Evolutionary conservation across 306 rosid genomes (phyloP), one percentile per base, ranked within the genome.

Genomic region (Lupinus albus): DNA sequence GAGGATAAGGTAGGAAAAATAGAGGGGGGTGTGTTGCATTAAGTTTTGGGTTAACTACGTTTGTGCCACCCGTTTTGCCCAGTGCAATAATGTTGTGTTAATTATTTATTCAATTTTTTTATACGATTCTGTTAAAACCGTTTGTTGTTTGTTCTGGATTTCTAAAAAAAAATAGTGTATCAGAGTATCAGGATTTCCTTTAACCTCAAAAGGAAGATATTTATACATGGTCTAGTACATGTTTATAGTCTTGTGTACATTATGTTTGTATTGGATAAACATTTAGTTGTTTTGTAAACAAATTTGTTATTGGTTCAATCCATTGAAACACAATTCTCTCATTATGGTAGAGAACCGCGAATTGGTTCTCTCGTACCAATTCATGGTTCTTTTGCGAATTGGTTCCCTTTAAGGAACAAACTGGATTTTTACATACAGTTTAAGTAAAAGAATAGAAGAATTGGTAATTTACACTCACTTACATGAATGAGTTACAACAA

Each of bases 1-100:
- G 55, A 51, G 70, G 35, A 33, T 50, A 36, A 63, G 41, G 44
- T 69, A 61, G 51, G 44, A 10, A 16, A 49, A 32, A 44, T 6
- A 48, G n/a, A 52, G 54, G 66, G n/a, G 67, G 66, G n/a, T n/a
- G n/a, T n/a, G n/a, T n/a, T n/a, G n/a, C 16, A 10, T 48, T 15
- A 10, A 2, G 2, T 4, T 47, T 48, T 32, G 11, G 36, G 18
- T 35, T 50, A 11, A 51, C 35, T 67, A 35, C 8, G 4, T 39
- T 44, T 6, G 4, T 62, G 20, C 12, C 12, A 1, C n/a, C n/a
- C 28, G 25, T 21, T 33, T 17, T 39, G 25, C 25, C 39, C 45
- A 44, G 14, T 61, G 17, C 12, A n/a, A 20, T 21, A 25, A 25
- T 21, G 15, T n/a, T 21, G 39, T 45, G 55, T 63, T 44, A 62